These are phyloP conservation scores for Pochonia chlamydosporia DNA, from an alignment of 2,329 filamentous ascomycete species.

Conservation along the genomic window DNA sequence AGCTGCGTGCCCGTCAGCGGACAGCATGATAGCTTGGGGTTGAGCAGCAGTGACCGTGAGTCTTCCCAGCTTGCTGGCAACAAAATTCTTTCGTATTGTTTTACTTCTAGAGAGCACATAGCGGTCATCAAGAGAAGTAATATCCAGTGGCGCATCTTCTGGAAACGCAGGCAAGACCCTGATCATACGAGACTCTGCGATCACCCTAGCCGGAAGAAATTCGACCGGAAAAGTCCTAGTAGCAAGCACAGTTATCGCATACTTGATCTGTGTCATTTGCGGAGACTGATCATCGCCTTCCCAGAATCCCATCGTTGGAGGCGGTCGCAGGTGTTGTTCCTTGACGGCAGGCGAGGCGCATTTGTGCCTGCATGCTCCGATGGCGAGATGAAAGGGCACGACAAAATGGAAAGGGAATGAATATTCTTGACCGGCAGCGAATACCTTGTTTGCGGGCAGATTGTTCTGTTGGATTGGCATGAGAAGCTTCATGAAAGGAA, in stretches of 20 bases:
- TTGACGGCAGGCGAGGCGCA: not conserved
- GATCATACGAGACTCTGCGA: not conserved
- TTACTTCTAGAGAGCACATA: not conserved
- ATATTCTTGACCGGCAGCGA: not conserved
- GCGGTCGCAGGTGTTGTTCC: conserved; percentile 2
- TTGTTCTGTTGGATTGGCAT: not conserved
- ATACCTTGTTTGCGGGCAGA: not conserved
- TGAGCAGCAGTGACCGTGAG: not conserved
- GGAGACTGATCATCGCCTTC: not conserved
- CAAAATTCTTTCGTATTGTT: not conserved
- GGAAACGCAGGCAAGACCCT: conserved; percentile 1
- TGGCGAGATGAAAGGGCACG: not conserved
- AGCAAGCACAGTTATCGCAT: not conserved
- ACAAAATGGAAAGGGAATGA: not conserved
- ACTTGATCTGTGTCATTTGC: conserved; percentile 1
- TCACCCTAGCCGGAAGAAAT: not conserved
- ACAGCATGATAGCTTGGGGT: conserved; percentile 1
- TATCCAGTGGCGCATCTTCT: not conserved
- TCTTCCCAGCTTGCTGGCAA: not conserved
- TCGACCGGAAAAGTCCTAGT: not conserved
- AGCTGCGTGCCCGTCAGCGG: not conserved
- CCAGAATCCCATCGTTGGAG: conserved; percentile 2
- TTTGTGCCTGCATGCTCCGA: not conserved
- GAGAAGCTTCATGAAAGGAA: conserved; percentile 2
- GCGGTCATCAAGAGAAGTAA: not conserved